Evolutionary conservation across 306 rosid genomes (phyloP).

Genomic region (Malus domestica): DNA sequence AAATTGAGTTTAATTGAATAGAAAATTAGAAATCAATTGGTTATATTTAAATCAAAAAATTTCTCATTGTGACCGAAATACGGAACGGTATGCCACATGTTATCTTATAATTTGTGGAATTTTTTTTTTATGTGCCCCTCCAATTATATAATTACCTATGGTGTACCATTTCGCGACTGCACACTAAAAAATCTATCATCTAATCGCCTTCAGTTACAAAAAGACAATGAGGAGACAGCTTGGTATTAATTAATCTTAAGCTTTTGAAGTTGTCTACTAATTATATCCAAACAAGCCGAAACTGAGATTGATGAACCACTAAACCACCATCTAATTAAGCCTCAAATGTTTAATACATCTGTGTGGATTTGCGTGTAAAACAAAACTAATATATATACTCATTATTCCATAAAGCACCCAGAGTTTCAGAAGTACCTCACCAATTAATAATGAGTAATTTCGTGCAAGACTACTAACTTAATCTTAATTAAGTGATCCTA

Average conservation of each 20-base stretch:
- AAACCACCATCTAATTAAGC: neutral
- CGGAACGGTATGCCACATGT: fast-evolving
- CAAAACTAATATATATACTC: too few relatives aligned
- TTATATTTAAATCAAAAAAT: neutral
- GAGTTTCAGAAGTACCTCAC: neutral
- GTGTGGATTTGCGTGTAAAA: neutral
- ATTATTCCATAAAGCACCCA: neutral
- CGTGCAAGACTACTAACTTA: neutral
- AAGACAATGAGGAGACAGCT: neutral
- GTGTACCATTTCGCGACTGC: too few relatives aligned
- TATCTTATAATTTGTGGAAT: too few relatives aligned
- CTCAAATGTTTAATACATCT: neutral
- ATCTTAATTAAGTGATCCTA: neutral
- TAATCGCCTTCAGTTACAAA: neutral
- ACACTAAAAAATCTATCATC: too few relatives aligned
- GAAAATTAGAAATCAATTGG: neutral
- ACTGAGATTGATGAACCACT: slow-evolving; percentile 1
- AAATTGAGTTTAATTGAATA: neutral
- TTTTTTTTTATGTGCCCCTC: too few relatives aligned
- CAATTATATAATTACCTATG: too few relatives aligned
- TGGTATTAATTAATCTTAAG: too few relatives aligned
- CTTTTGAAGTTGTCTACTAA: neutral
- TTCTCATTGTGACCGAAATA: too few relatives aligned
- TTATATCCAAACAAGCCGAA: neutral
- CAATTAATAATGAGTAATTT: neutral